phyloP scores from a whole-genome alignment of 202 grass and related monocot species.

The Cymbopogon flexuosus region DNA sequence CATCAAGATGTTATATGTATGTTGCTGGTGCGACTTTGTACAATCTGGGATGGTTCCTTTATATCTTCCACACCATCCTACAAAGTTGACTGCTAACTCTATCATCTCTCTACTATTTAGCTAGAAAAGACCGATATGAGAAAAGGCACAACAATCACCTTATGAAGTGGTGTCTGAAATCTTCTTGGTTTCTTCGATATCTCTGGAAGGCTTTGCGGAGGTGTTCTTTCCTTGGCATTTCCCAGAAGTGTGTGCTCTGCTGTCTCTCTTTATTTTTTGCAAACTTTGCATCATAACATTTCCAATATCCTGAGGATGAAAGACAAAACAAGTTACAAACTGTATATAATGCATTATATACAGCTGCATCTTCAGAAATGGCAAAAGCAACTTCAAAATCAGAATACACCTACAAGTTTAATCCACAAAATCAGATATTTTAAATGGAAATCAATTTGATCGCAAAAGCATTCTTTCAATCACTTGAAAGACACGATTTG shows the following conservation, averaged over 20 bases:
- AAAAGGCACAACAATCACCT: not conserved
- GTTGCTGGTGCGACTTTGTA: too few species aligned
- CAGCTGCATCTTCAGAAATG: constrained; percentile 77
- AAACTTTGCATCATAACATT: too few species aligned
- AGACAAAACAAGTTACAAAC: too few species aligned
- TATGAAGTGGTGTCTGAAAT: not conserved
- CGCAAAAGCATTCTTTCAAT: too few species aligned
- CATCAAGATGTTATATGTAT: too few species aligned
- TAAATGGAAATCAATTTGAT: too few species aligned
- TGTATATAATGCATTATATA: constrained; percentile 55
- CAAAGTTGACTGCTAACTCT: not conserved
- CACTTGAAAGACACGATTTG: too few species aligned
- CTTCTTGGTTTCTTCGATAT: not conserved
- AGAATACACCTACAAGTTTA: constrained; percentile 75
- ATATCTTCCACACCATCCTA: not conserved
- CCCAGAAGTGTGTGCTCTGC: too few species aligned
- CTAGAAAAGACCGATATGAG: not conserved
- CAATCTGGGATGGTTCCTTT: not conserved
- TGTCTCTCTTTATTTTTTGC: too few species aligned
- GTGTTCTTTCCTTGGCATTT: too few species aligned
- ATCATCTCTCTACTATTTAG: not conserved
- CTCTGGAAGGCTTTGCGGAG: too few species aligned
- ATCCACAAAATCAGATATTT: constrained; percentile 5
- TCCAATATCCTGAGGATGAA: too few species aligned
- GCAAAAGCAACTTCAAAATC: constrained; percentile 94